phyloP scores from a whole-genome alignment of 78 protist genomes.

The Dictyostelium firmibasis region DNA sequence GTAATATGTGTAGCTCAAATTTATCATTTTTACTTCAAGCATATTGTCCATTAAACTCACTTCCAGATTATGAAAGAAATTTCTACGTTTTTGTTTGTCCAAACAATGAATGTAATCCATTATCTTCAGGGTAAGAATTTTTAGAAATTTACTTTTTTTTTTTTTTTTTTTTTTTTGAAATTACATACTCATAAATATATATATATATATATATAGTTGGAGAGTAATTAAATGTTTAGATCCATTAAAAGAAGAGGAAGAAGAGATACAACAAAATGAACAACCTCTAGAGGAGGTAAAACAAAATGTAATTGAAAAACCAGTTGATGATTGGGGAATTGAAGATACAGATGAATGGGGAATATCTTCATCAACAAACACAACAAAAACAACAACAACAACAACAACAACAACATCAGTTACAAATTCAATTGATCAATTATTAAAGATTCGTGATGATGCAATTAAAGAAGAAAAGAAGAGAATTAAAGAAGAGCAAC shows the following conservation, averaged over 20 bases:
- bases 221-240: conserved; percentile 30
- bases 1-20: conserved; percentile 3
- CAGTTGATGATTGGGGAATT: conserved; percentile 63
- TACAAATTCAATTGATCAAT: conserved; percentile 36
- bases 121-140: conserved; percentile 13
- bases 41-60: conserved; percentile 44
- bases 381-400: neutral
- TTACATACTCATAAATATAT: neutral
- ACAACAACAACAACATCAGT: neutral
- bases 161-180: neutral
- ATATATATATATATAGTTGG: neutral
- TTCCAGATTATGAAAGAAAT: conserved; percentile 56
- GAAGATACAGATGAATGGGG: conserved; percentile 63
- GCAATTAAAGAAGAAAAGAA: conserved; percentile 29
- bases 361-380: neutral
- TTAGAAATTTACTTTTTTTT: neutral
- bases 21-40: conserved; percentile 49
- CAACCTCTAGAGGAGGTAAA: neutral
- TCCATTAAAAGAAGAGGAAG: conserved; percentile 44
- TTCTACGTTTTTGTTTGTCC: conserved; percentile 51
- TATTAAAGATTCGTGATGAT: conserved; percentile 23
- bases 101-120: conserved; percentile 11
- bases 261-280: neutral
- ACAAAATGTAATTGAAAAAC: neutral
- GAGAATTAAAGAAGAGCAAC: neutral